Conservation (phyloP, 108 stramenopile genomes). For the Stephanodiscus minutulus region DNA sequence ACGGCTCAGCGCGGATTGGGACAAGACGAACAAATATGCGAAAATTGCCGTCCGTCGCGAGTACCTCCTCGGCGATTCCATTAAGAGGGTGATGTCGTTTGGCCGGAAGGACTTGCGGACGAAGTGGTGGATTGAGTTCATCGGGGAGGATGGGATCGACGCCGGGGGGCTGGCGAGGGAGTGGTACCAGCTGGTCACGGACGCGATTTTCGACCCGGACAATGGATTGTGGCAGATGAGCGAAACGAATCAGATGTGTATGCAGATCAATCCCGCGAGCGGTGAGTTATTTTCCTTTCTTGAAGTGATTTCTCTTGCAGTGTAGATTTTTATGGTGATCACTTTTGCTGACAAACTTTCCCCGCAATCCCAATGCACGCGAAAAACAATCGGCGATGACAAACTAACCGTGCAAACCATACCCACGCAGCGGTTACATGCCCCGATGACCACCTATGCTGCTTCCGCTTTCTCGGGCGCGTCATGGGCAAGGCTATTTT, state of each 20-base stretch:
- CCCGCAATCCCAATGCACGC: too few relatives aligned
- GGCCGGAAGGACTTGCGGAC: conserved; percentile 89
- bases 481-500: conserved; percentile 98
- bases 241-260: conserved; percentile 75
- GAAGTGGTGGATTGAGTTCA: conserved; percentile 93
- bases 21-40: conserved; percentile 88
- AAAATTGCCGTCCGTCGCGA: conserved; percentile 82
- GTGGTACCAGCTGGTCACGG: conserved; percentile 92
- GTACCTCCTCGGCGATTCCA: conserved; percentile 73
- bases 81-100: conserved; percentile 80
- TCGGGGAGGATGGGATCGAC: conserved; percentile 97
- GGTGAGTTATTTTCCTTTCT: conserved; percentile 32
- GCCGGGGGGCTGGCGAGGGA: conserved; percentile 97
- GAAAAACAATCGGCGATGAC: too few relatives aligned
- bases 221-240: conserved; percentile 92
- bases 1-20: conserved; percentile 80
- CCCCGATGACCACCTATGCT: conserved; percentile 89
- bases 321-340: too few relatives aligned
- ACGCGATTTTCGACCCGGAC: conserved; percentile 96
- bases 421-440: conserved; percentile 56
- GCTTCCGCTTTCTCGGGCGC: conserved; percentile 96
- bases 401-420: too few relatives aligned
- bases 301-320: too few relatives aligned
- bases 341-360: too few relatives aligned
- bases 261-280: conserved; percentile 58